Base-by-base conservation (phyloP, 2,329 filamentous ascomycete genomes). In the Colletotrichum sp. region DNA sequence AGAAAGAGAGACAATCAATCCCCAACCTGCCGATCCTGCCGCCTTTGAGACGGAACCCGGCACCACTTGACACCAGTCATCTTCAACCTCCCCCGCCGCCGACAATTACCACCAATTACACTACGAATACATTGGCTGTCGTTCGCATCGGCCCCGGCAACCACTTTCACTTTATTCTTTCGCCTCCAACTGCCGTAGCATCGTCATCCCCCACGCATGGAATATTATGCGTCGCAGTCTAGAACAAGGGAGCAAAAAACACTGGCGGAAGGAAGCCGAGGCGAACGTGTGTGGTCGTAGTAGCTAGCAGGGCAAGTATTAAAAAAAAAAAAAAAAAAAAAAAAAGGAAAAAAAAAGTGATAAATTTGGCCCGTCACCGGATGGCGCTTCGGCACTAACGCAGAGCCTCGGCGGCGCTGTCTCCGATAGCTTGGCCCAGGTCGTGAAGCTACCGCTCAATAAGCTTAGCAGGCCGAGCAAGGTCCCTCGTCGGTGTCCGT, bases 361-460 rank as follows among this genome's bases (percentile, higher is more conserved):
- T 49, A 49, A 49, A 49, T 18, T 49, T 49, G 39, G 39, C 39
- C 39, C 39, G 39, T 21, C 44, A 52, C 44, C 34, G 28, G 36
- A 52, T 52, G 21, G 36, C 24, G 32, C 24, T 30, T 69, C 52
- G 69, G 63, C 64, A 68, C 69, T 21, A n/a, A 49, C 18, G 60
- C 59, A 71, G 32, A 71, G 39, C 59, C 15, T 32, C 73, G 64
- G 73, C 55, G 63, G 36, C 68, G 68, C 68, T 44, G 62, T 72
- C 36, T 67, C 69, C 57, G 69, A 63, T 67, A 34, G 30, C 55
- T 68, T 44, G 63, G 62, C 21, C 55, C 32, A 32, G 68, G 52
- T 28, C 49, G 24, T 60, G 49, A 21, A 32, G 18, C 32, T 69
- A 21, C 39, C 28, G 28, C 32, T 30, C 18, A 18, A 44, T 32